A percentile compares a stretch with the other conserved stretches of the same genome.
Evolutionary conservation across 2,329 filamentous ascomycete genomes (phyloP).

Genomic region (Tolypocladium pustulatum): DNA sequence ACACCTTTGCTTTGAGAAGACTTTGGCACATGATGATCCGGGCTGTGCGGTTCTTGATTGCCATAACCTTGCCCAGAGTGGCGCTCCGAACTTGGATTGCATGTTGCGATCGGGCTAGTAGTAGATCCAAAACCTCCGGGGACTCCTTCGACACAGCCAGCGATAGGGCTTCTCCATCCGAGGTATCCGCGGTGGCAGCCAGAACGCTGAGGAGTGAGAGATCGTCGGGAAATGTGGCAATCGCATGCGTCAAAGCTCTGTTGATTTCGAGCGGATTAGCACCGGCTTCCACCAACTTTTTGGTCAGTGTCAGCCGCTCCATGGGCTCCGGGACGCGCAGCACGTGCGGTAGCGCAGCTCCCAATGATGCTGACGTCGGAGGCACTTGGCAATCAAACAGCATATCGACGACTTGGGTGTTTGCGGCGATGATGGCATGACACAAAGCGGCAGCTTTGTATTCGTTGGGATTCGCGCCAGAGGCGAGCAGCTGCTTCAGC

Average conservation of each 20-base stretch:
- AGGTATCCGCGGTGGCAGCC: conserved; percentile 34
- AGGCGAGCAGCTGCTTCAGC: conserved; percentile 34
- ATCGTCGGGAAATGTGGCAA: conserved; percentile 36
- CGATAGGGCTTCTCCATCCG: conserved; percentile 37
- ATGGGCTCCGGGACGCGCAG: conserved; percentile 39
- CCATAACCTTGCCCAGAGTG: conserved; percentile 32
- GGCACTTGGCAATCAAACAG: conserved; percentile 27
- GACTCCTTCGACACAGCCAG: conserved; percentile 35
- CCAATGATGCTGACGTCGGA: conserved; percentile 33
- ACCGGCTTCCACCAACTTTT: conserved; percentile 38
- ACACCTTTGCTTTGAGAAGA: conserved; percentile 35
- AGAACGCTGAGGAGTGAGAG: conserved; percentile 35
- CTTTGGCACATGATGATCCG: conserved; percentile 33
- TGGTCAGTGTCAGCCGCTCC: conserved; percentile 39
- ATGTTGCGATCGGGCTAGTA: conserved; percentile 29
- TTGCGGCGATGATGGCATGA: conserved; percentile 35
- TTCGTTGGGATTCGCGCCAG: conserved; percentile 44
- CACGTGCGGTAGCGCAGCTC: conserved; percentile 39
- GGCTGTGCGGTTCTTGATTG: conserved; percentile 24
- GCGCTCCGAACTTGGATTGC: conserved; percentile 24
- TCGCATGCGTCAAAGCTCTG: conserved; percentile 39
- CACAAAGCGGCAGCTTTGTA: conserved; percentile 40
- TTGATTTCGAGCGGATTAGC: conserved; percentile 37
- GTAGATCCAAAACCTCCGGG: conserved; percentile 32
- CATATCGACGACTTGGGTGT: conserved; percentile 35